Percentiles rank a stretch among this genome's conserved stretches.
phyloP scores from a whole-genome alignment of 768 basidiomycete species.

The Collybia sp. region DNA sequence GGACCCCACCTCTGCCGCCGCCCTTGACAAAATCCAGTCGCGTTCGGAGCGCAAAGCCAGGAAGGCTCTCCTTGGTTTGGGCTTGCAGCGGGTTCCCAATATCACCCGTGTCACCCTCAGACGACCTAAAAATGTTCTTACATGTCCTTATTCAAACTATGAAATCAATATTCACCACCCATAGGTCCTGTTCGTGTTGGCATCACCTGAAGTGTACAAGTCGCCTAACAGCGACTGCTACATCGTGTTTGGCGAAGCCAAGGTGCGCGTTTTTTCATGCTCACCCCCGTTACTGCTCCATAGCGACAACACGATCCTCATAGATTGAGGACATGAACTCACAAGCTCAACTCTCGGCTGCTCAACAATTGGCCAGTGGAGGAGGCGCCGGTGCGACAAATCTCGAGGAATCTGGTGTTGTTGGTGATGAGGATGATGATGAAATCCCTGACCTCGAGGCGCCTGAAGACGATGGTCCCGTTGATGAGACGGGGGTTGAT shows the following conservation, averaged over 20 bases:
- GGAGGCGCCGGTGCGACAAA: constrained; percentile 38
- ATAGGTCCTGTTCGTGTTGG: constrained; percentile 87
- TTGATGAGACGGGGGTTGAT: constrained; percentile 87
- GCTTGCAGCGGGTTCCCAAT: constrained; percentile 86
- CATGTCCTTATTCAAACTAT: not conserved
- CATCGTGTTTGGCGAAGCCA: constrained; percentile 98
- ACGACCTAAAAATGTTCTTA: constrained; percentile 86
- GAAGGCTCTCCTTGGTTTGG: constrained; percentile 87
- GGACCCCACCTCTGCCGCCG: constrained; percentile 79
- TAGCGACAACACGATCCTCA: not conserved
- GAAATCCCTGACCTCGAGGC: constrained; percentile 84
- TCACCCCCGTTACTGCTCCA: not conserved
- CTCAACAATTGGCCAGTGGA: constrained; percentile 69
- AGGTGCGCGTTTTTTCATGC: constrained; percentile 37
- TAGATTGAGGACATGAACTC: constrained; percentile 88
- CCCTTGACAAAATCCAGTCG: constrained; percentile 91
- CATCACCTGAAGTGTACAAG: constrained; percentile 96
- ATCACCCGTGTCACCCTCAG: constrained; percentile 95
- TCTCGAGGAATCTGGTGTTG: constrained; percentile 47
- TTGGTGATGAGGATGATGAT: constrained; percentile 66
- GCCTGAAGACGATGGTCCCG: constrained; percentile 72
- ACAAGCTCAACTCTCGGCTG: constrained; percentile 69
- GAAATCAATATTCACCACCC: not conserved
- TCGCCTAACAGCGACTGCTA: constrained; percentile 96
- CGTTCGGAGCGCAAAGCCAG: constrained; percentile 93